phyloP scores from a whole-genome alignment of 176 grass and related monocot genomes.

The Aegilops tauschii region DNA sequence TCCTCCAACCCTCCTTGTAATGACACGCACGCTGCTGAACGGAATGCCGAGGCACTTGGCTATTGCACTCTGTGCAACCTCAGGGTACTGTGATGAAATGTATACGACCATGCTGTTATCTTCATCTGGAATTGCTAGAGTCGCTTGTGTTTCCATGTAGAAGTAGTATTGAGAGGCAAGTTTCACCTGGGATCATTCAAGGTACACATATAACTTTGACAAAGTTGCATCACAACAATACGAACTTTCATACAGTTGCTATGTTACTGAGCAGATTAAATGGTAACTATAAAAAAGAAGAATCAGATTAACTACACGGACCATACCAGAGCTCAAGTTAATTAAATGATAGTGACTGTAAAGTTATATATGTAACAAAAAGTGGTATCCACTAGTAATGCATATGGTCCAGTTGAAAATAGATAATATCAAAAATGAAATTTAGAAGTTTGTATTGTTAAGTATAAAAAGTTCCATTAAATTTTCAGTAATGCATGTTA shows the following conservation, averaged over 20 bases:
- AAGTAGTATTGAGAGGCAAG: conserved; percentile 67
- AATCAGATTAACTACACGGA: neutral
- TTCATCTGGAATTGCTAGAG: conserved; percentile 70
- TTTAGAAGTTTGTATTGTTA: too few relatives aligned
- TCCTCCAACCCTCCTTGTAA: conserved; percentile 79
- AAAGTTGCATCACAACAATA: neutral
- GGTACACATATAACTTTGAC: neutral
- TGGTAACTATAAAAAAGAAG: neutral
- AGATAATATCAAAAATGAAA: too few relatives aligned
- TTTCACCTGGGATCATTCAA: conserved; percentile 52
- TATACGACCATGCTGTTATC: conserved; percentile 63
- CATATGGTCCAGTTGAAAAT: too few relatives aligned
- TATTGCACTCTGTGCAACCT: conserved; percentile 39
- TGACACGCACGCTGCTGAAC: conserved; percentile 55
- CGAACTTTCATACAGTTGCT: neutral
- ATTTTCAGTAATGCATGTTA: too few relatives aligned
- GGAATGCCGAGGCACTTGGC: conserved; percentile 68
- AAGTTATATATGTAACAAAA: too few relatives aligned
- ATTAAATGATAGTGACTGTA: neutral
- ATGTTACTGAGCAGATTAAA: neutral
- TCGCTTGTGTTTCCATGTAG: conserved; percentile 79
- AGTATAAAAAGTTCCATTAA: too few relatives aligned
- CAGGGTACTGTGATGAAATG: conserved; percentile 56
- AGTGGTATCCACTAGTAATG: neutral
- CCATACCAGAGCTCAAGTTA: neutral